Conservation (phyloP, 345 rosid species). For the Citrus mangshanensis region DNA sequence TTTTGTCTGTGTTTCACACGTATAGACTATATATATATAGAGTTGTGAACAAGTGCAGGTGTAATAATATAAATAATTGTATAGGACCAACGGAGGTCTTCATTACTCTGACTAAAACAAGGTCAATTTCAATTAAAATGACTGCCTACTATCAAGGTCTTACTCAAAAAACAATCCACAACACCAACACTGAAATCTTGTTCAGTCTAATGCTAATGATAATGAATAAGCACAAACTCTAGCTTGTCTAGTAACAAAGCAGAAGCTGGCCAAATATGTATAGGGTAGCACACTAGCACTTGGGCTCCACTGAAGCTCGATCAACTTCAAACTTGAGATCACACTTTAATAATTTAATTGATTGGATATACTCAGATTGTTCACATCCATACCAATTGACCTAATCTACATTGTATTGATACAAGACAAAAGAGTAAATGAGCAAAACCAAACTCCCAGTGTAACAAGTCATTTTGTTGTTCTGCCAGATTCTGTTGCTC, state of each 20-base stretch:
- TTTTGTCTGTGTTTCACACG: not conserved
- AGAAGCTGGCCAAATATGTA: not conserved
- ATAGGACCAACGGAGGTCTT: not conserved
- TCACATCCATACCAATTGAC: not conserved
- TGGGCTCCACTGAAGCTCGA: not conserved
- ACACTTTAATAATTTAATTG: not conserved
- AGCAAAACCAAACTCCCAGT: not conserved
- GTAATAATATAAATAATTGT: not conserved
- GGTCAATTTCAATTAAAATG: not conserved
- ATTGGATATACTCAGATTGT: not conserved
- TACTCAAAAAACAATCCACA: not conserved
- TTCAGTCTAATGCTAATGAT: not conserved
- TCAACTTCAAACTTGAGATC: not conserved
- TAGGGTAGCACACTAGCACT: not conserved
- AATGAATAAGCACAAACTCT: not conserved
- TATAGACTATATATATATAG: not conserved
- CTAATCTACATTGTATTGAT: not conserved
- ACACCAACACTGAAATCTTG: not conserved
- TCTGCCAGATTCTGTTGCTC: not conserved
- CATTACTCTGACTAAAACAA: not conserved
- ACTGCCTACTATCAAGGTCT: not conserved
- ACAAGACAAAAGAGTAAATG: not conserved
- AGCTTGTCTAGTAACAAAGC: slow-evolving; percentile 5
- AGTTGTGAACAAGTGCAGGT: not conserved
- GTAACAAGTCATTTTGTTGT: not conserved